Percentiles rank a stretch among this genome's conserved stretches.
Evolutionary conservation across 495 filamentous ascomycete genomes (phyloP).

Genomic region (Ramalina peruviana): DNA sequence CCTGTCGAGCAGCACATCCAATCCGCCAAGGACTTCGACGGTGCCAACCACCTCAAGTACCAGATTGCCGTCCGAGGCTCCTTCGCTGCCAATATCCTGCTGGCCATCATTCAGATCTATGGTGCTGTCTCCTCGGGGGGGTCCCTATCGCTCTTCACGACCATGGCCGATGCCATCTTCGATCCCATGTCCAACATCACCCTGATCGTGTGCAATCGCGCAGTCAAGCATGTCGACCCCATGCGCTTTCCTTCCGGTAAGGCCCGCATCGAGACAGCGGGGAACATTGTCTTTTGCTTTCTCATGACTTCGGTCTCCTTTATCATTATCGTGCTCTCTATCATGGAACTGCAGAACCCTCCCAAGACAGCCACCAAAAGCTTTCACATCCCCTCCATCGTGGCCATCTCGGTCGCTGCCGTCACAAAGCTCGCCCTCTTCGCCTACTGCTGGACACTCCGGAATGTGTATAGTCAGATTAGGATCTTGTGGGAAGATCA

Average conservation of each 20-base stretch:
- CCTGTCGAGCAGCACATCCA: conserved; percentile 82
- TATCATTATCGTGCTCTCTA: conserved; percentile 79
- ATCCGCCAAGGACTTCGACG: conserved; percentile 63
- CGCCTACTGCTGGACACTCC: conserved; percentile 81
- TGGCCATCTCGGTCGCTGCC: conserved; percentile 80
- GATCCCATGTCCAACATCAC: conserved; percentile 87
- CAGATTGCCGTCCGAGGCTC: conserved; percentile 85
- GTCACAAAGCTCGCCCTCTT: conserved; percentile 72
- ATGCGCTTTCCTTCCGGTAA: conserved; percentile 86
- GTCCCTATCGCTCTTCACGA: conserved; percentile 90
- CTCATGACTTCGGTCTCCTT: conserved; percentile 86
- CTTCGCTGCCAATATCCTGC: conserved; percentile 67
- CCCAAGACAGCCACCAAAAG: conserved; percentile 28
- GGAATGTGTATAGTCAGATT: conserved; percentile 79
- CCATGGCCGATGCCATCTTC: conserved; percentile 94
- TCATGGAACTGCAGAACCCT: conserved; percentile 46
- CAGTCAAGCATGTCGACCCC: conserved; percentile 79
- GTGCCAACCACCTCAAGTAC: conserved; percentile 69
- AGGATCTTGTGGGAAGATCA: conserved; percentile 89
- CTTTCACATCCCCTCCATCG: conserved; percentile 76
- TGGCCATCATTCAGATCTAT: conserved; percentile 75
- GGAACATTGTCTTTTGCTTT: conserved; percentile 95
- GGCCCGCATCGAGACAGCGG: conserved; percentile 86
- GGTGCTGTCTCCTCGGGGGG: conserved; percentile 64
- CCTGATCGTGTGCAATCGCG: conserved; percentile 75